Conservation (phyloP, 2,329 filamentous ascomycete genomes). For the Diplodia sapinea region DNA sequence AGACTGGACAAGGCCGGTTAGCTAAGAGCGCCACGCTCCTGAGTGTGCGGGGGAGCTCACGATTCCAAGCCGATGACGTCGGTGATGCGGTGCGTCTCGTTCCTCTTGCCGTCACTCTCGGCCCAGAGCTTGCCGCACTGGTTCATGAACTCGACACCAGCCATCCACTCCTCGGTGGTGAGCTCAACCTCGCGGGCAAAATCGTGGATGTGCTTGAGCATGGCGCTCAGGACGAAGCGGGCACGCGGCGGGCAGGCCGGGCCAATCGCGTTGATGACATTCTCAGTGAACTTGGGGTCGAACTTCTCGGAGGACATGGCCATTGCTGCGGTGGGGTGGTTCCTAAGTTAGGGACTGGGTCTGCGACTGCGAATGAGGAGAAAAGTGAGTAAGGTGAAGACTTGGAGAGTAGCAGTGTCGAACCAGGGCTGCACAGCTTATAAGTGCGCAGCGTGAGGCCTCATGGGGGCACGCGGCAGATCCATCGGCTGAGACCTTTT, state of each 20-base stretch:
- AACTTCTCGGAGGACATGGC: slow-evolving; percentile 50
- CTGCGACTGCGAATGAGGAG: not conserved
- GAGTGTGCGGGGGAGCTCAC: slow-evolving; percentile 50
- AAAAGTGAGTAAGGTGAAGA: not conserved
- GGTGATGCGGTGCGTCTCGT: slow-evolving; percentile 75
- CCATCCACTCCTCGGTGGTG: slow-evolving; percentile 77
- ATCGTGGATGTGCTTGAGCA: slow-evolving; percentile 77
- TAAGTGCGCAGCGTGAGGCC: not conserved
- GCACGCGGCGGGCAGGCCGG: slow-evolving; percentile 71
- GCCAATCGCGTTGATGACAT: slow-evolving; percentile 75
- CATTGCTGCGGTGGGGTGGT: not conserved
- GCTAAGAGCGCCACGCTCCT: not conserved
- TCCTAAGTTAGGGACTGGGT: not conserved
- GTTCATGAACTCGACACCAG: slow-evolving; percentile 77
- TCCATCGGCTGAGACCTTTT: slow-evolving; percentile 28
- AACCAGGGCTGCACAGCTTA: slow-evolving; percentile 11
- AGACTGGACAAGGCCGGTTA: slow-evolving; percentile 50
- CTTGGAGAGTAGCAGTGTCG: not conserved
- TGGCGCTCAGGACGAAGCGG: slow-evolving; percentile 65
- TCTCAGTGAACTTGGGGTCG: slow-evolving; percentile 77
- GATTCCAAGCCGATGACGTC: slow-evolving; percentile 77
- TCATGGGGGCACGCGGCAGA: slow-evolving; percentile 26
- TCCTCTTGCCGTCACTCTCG: slow-evolving; percentile 66
- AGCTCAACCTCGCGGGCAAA: slow-evolving; percentile 79
- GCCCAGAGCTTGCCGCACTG: slow-evolving; percentile 67